These are phyloP conservation scores for Alternaria rosae DNA, from an alignment of 2,329 filamentous ascomycete species.

Conservation along the genomic window DNA sequence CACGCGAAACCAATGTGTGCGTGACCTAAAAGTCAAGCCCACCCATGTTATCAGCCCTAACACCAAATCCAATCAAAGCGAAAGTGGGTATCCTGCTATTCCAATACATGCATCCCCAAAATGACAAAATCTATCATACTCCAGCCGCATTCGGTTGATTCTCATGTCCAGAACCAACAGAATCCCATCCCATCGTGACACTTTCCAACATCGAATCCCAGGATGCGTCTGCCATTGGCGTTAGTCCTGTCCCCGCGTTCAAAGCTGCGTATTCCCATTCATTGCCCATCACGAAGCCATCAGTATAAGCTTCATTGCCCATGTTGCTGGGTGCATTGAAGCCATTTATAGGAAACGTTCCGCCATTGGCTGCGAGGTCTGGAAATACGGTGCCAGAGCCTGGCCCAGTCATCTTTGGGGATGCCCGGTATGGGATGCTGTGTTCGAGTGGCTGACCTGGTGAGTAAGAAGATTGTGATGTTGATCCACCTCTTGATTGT, in stretches of 20 bases:
- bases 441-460: conserved; percentile 36
- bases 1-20: background rate
- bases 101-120: background rate
- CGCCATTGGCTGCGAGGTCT: conserved; percentile 4
- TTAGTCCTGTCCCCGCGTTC: conserved; percentile 36
- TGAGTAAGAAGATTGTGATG: conserved; percentile 48
- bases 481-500: conserved; percentile 40
- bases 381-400: conserved; percentile 9
- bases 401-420: conserved; percentile 23
- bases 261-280: conserved; percentile 45
- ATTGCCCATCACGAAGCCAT: conserved; percentile 32
- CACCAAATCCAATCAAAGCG: conserved; percentile 7
- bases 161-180: conserved; percentile 22
- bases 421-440: conserved; percentile 40
- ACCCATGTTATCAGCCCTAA: background rate
- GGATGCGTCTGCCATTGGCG: conserved; percentile 42
- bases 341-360: conserved; percentile 11
- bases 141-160: conserved; percentile 4
- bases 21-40: background rate
- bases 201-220: conserved; percentile 50
- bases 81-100: conserved; percentile 30
- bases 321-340: conserved; percentile 13
- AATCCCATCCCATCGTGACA: conserved; percentile 46
- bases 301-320: conserved; percentile 22
- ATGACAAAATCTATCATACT: conserved; percentile 1